Base-by-base conservation (phyloP, 2,329 filamentous ascomycete genomes). In the Furcasterigmium furcatum region DNA sequence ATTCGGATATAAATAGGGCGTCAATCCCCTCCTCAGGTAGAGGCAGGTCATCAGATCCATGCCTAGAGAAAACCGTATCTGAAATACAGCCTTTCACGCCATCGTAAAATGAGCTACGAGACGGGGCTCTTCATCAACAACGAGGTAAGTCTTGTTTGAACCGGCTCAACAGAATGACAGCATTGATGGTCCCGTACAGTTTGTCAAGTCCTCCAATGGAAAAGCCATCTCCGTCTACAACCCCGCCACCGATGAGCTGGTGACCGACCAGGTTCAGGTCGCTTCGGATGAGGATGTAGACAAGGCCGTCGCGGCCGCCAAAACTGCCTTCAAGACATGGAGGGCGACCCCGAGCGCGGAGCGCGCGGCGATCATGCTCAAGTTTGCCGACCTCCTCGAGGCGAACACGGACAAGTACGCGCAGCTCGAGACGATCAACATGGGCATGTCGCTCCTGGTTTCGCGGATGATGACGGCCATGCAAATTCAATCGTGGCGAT, bases 341-440 rank as follows among this genome's bases (percentile, higher is more conserved):
- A 55, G 57, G 5, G 50, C 51, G 21, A 53, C 54, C 2, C 43
- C 59, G 0, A 57, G 52, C 7, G 50, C 50, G 4, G 52, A 63
- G 24, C 52, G 61, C 2, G 46, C 47, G 9, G 40, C 45, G 21
- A 53, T 53, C 9, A 40, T 64, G 1, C 68, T 75, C 55, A 92
- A 88, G 68, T 84, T 96, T 60, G 88, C 90, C 62, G 82, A 92
- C 32, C 74, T 95, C 38, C 76, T 85, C 53, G 88, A 95, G 75
- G 79, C 88, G 76, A 86, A 96, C 69, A 52, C 73, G 29, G 86
- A 94, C 32, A 73, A 84, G 39, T 77, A 96, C 53, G 87, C 88
- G 44, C 79, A 88, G 16, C 84, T 95, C 47, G 91, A 96, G 76
- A 84, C 89, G 34, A 78, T 95, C 46, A 91, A 95, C 76, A 90